A percentile compares a stretch with the other conserved stretches of the same genome.
phyloP scores from a whole-genome alignment of 2,329 filamentous ascomycete species.

The Aspergillus vadensis region DNA sequence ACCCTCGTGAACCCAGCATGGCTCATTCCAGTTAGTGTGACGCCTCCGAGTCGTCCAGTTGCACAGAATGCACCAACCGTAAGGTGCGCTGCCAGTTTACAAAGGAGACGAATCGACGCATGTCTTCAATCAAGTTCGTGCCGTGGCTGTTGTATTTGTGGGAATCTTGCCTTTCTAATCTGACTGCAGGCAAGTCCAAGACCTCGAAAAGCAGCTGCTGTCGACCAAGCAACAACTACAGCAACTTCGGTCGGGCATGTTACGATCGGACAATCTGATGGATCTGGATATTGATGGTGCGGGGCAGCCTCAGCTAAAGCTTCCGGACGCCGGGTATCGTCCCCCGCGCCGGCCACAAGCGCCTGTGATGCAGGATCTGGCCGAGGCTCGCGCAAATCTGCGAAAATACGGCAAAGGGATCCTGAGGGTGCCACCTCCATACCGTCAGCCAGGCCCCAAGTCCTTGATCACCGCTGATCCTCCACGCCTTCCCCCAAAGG shows the following conservation, averaged over 20 bases:
- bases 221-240: conserved; percentile 78
- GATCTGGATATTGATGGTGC: conserved; percentile 45
- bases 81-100: conserved; percentile 99
- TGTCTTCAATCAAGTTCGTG: conserved; percentile 92
- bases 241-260: conserved; percentile 67
- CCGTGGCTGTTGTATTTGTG: conserved; percentile 8
- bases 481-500: conserved; percentile 70
- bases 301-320: conserved; percentile 53
- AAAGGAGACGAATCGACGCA: conserved; percentile 95
- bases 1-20: conserved; percentile 1
- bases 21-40: conserved; percentile 64
- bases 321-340: conserved; percentile 67
- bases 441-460: conserved; percentile 58
- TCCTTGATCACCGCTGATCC: conserved; percentile 55
- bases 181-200: conserved; percentile 74
- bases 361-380: conserved; percentile 67
- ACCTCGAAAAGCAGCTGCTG: conserved; percentile 88
- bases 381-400: conserved; percentile 71
- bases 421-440: conserved; percentile 73
- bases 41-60: conserved; percentile 93
- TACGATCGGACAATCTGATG: conserved; percentile 50
- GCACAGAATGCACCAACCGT: conserved; percentile 93
- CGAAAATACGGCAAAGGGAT: conserved; percentile 74
- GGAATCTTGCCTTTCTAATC: conserved; percentile 19
- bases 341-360: conserved; percentile 65